phyloP scores from a whole-genome alignment of 176 grass and related monocot species.

The Zoysia japonica region DNA sequence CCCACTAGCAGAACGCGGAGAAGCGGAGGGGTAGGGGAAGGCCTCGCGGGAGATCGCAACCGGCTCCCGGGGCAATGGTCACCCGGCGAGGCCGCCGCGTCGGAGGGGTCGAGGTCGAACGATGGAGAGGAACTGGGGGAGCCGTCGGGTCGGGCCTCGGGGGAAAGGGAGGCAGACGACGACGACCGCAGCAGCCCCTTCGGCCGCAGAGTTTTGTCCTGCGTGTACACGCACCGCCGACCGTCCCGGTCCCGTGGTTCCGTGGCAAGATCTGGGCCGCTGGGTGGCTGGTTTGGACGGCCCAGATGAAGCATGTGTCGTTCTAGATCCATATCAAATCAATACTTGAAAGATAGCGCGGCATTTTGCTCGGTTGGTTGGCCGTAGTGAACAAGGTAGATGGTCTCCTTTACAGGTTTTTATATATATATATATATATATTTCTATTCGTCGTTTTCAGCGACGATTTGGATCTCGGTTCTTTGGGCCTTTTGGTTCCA shows the following conservation, averaged over 20 bases:
- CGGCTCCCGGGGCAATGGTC: neutral
- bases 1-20: neutral
- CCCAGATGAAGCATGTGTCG: neutral
- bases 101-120: neutral
- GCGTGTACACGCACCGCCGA: neutral
- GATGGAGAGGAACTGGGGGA: neutral
- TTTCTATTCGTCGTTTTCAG: no score
- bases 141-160: no score
- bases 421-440: no score
- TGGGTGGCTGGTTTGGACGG: neutral
- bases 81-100: conserved; percentile 2
- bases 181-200: neutral
- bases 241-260: no score
- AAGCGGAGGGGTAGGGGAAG: neutral
- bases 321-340: neutral
- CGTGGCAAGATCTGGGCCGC: conserved; percentile 24
- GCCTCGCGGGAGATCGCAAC: neutral
- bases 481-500: no score
- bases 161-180: neutral
- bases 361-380: no score
- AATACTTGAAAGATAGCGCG: no score
- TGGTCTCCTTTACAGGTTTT: no score
- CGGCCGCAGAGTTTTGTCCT: neutral
- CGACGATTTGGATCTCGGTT: no score
- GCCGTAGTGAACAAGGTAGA: no score